Evolutionary conservation across 495 filamentous ascomycete genomes (phyloP), one percentile per base, ranked within the genome.

Genomic region (Penicillium silybi): DNA sequence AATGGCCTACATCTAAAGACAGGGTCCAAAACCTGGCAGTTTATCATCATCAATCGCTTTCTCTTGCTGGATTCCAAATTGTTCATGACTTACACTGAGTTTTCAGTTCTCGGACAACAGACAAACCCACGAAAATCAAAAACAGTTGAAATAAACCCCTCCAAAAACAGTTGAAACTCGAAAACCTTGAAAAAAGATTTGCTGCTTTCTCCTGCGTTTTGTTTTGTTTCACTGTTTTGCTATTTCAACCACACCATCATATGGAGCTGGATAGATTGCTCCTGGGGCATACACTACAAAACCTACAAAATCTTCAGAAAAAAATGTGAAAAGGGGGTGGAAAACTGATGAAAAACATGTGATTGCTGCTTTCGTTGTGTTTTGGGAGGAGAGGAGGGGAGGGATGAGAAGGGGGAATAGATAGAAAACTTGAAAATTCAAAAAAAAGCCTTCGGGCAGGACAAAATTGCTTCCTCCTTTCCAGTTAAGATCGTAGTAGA

Each of bases 1-100:
- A 4, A 56, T 56, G 53, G 53, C 51, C 18, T 56, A 56, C 53
- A 56, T 56, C 20, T 56, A 17, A 46, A 35, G 18, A 13, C 32
- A 8, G 8, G 26, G 15, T 43, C 2, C 41, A 7, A 25, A 25
- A 2, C 15, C 15, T 17, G 18, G 38, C n/a, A 18, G 16, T 32
- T 32, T 32, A 3, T 13, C 29, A 1, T 2, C 29, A 13, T 4
- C 10, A 15, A 32, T 32, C 29, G 29, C 29, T 32, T 32, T 32
- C 11, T 4, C 11, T 1, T 13, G 13, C 29, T 11, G 29, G 29
- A 32, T 1, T 13, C 13, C 29, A 10, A 10, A 13, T 13, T 32
- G 8, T 10, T 32, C 37, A 6, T 17, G 3, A 39, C 37, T 39
- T 17, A 10, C 15, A 16, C 15, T 16, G n/a, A 39, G 18, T 8